Evolutionary conservation across 78 protist genomes (phyloP).

Genomic region (Capsaspora owczarzaki): DNA sequence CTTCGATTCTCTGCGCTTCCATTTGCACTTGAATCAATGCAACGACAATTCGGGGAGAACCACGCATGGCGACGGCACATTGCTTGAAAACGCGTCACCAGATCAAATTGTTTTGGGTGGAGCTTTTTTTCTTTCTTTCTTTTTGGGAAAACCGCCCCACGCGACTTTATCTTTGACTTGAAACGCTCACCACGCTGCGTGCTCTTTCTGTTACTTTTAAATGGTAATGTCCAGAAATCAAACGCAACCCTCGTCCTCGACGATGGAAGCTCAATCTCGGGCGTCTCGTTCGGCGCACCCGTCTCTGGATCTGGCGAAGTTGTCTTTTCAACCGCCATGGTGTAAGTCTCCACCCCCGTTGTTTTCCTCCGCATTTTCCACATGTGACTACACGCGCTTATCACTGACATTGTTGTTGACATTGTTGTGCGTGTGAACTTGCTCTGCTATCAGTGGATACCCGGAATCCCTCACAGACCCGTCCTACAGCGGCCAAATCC

Average conservation of each 20-base stretch:
- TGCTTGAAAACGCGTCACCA: too few relatives aligned
- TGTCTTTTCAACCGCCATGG: constrained; percentile 92
- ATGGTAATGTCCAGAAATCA: too few relatives aligned
- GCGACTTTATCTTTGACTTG: too few relatives aligned
- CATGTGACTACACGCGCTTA: neutral
- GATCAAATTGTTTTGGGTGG: too few relatives aligned
- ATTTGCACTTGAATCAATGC: too few relatives aligned
- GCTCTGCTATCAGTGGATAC: constrained; percentile 85
- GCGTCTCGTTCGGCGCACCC: constrained; percentile 79
- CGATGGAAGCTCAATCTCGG: constrained; percentile 79
- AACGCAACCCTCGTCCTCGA: constrained; percentile 72
- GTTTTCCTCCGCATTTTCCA: neutral
- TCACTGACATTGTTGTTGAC: neutral
- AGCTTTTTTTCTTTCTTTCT: too few relatives aligned
- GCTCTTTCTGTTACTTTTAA: too few relatives aligned
- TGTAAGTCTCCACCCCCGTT: constrained; percentile 1
- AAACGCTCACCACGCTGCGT: too few relatives aligned
- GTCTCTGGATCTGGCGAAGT: constrained; percentile 72
- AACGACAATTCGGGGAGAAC: too few relatives aligned
- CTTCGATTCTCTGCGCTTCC: too few relatives aligned
- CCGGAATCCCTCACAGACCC: constrained; percentile 91
- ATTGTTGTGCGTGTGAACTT: neutral
- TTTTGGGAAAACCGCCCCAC: too few relatives aligned
- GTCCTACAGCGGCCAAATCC: constrained; percentile 86
- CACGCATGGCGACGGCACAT: too few relatives aligned